A percentile compares a stretch with the other conserved stretches of the same genome.
Evolutionary conservation across 2,329 filamentous ascomycete genomes (phyloP).

Genomic region (Calonectria pteridis): DNA sequence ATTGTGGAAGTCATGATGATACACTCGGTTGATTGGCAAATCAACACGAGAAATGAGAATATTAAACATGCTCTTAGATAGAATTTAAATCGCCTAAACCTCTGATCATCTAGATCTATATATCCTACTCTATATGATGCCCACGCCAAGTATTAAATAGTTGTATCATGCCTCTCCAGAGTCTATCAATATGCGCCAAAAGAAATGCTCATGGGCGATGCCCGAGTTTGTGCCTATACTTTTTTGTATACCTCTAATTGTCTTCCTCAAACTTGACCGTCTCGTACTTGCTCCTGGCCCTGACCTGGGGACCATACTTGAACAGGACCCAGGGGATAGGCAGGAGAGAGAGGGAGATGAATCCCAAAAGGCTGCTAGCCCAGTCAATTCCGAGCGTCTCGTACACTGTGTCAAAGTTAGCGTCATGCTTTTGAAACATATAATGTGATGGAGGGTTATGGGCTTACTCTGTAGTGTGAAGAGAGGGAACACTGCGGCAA

Average conservation of each 20-base stretch:
- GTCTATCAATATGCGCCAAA: background rate
- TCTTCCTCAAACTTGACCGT: conserved; percentile 43
- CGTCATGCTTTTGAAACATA: background rate
- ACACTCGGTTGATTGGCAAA: background rate
- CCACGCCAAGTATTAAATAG: background rate
- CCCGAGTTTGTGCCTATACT: background rate
- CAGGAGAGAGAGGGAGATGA: conserved; percentile 60
- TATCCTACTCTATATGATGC: background rate
- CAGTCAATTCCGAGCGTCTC: conserved; percentile 57
- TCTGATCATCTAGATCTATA: background rate
- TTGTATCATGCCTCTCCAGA: background rate
- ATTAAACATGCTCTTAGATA: background rate
- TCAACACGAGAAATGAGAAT: background rate
- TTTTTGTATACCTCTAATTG: background rate
- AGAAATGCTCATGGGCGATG: background rate
- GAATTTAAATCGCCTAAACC: background rate
- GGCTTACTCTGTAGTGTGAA: conserved; percentile 69
- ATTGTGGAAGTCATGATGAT: background rate
- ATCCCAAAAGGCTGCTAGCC: conserved; percentile 61
- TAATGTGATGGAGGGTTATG: no score
- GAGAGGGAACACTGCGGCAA: conserved; percentile 70
- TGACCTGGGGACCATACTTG: conserved; percentile 56
- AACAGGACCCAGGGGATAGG: conserved; percentile 67
- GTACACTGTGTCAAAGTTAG: conserved; percentile 54
- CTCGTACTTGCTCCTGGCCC: conserved; percentile 50